Evolutionary conservation across 371 early-diverging fungal species (phyloP), one percentile per base, ranked within the genome.

Genomic region (Saksenaea vasiformis): DNA sequence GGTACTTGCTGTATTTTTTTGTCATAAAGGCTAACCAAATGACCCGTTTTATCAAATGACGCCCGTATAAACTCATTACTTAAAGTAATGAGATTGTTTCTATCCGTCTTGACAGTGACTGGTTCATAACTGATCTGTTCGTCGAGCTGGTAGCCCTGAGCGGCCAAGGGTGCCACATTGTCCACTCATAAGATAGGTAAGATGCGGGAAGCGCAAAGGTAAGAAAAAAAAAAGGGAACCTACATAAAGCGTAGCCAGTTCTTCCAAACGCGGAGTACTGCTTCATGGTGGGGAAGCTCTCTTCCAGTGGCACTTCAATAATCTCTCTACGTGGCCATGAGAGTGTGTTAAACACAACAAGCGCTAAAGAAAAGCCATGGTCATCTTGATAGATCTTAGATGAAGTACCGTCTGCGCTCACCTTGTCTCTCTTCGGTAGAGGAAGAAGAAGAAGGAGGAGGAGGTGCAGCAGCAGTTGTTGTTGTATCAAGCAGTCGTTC

Each of bases 261-360:
- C 75, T 70, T 26, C 79, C 79, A 60, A 80, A 80, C 8, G 81
- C 79, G 14, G 84, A 78, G 28, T 85, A 79, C 56, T 91, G 92
- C 58, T 75, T 76, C 60, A 81, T 66, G 0, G 67, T 69, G 1
- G 73, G 69, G 10, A 79, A 57, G 5, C 70, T 67, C 19, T 79
- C 76, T n/a, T 70, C 73, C 4, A 77, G 54, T n/a, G 88, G 86
- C 0, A 93, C 85, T 37, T 90, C 89, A 1, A 95, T 71, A 13
- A 95, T 77, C 36, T 89, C 88, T 0, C 83, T 76, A 19, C 95
- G 84, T 15, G 79, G 67, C 96, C 96, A 97, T 7, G 85, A 71
- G 0, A 93, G 78, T 0, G 94, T 85, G 73, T 96, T 97, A 70
- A 95, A 82, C 3, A 91, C 85, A 11, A 85, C 71, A n/a, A 90